Conservation (phyloP, 2,329 filamentous ascomycete species). For the Diaporthe destruens region DNA sequence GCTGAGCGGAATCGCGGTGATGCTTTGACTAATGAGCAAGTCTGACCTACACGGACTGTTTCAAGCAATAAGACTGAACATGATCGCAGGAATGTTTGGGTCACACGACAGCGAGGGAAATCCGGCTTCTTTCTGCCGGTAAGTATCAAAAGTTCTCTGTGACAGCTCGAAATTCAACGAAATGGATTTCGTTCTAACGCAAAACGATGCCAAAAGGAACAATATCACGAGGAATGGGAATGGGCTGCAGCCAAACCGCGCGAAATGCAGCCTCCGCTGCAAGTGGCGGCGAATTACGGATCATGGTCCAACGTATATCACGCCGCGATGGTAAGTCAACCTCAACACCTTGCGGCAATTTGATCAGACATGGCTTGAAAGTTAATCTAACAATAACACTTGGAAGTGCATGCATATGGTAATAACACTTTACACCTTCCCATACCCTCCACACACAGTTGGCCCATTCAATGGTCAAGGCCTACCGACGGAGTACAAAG, state of each 20-base stretch:
- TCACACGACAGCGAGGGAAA: slow-evolving; percentile 6
- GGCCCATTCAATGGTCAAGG: slow-evolving; percentile 2
- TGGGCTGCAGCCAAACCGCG: background rate
- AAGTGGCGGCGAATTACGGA: background rate
- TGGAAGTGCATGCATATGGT: slow-evolving; percentile 3
- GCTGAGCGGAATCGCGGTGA: background rate
- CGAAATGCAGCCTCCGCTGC: background rate
- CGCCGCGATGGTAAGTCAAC: background rate
- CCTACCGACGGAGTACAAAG: background rate
- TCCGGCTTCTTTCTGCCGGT: background rate
- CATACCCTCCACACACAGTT: background rate
- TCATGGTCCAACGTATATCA: slow-evolving; percentile 19
- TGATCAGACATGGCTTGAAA: background rate
- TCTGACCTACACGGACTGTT: background rate
- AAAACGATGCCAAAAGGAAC: background rate
- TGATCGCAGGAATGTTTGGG: background rate
- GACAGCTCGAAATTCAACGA: too few species aligned
- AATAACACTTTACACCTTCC: background rate
- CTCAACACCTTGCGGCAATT: rapidly evolving
- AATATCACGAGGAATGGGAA: slow-evolving; percentile 18
- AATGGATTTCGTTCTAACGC: background rate
- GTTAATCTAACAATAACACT: rapidly evolving
- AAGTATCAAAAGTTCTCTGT: background rate
- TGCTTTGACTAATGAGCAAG: background rate
- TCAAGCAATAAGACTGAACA: background rate